A percentile compares a stretch with the other conserved stretches of the same genome.
phyloP scores from a whole-genome alignment of 2,329 filamentous ascomycete species.

The Aspergillus amoenus region DNA sequence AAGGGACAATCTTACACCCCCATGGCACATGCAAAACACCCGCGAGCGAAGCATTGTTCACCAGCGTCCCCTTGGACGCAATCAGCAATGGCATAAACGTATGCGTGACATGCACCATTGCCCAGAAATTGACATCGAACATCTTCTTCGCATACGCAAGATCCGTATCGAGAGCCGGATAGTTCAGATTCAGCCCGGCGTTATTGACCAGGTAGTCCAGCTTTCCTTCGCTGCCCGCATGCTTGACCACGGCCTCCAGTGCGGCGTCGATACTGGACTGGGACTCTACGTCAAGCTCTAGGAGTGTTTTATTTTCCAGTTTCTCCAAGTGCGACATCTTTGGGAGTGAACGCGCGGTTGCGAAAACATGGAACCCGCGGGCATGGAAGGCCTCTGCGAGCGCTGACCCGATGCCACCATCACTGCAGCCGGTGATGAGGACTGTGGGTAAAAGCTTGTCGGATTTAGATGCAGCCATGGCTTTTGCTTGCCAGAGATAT shows the following conservation, averaged over 20 bases:
- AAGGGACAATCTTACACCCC: too few species aligned
- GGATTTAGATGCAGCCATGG: too few species aligned
- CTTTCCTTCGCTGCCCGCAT: constrained; percentile 28
- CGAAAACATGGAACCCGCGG: constrained; percentile 39
- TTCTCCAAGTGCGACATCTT: constrained; percentile 30
- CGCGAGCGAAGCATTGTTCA: constrained; percentile 27
- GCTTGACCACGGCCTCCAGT: constrained; percentile 20
- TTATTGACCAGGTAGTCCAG: constrained; percentile 48
- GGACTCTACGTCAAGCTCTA: constrained; percentile 34
- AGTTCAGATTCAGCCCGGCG: constrained; percentile 35
- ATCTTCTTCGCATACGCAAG: constrained; percentile 35
- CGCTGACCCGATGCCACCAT: constrained; percentile 41
- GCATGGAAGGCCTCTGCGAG: constrained; percentile 37
- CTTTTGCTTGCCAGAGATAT: too few species aligned
- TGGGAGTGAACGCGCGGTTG: constrained; percentile 33
- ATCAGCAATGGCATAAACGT: constrained; percentile 35
- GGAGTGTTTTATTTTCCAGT: constrained; percentile 24
- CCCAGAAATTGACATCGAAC: constrained; percentile 47
- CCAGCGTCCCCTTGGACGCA: constrained; percentile 22
- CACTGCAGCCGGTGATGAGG: constrained; percentile 43
- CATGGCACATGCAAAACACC: constrained; percentile 15
- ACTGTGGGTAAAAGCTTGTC: constrained; percentile 9
- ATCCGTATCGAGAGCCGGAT: constrained; percentile 39
- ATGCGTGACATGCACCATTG: constrained; percentile 36
- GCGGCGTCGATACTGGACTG: constrained; percentile 30